Conservation (phyloP, 2,329 filamentous ascomycete genomes). For the Penicillium nordicum region DNA sequence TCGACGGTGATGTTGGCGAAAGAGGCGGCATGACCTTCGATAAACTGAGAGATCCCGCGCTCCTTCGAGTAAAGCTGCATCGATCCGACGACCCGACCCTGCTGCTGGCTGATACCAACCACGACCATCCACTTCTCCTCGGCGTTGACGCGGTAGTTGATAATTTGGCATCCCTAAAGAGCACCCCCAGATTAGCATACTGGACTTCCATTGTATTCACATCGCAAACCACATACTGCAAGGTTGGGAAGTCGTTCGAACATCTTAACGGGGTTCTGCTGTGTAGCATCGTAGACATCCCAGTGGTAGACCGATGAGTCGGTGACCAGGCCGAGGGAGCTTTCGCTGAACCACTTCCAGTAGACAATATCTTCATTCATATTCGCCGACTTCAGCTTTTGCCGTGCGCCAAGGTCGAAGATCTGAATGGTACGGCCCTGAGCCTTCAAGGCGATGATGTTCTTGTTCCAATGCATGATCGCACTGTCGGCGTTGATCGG, state of each 20-base stretch:
- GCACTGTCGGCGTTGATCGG: constrained; percentile 99
- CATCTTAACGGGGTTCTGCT: constrained; percentile 77
- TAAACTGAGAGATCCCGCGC: constrained; percentile 93
- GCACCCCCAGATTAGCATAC: constrained; percentile 1
- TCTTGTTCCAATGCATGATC: constrained; percentile 97
- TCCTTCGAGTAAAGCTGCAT: constrained; percentile 98
- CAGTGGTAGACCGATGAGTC: constrained; percentile 92
- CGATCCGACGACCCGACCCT: constrained; percentile 87
- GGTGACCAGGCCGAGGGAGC: constrained; percentile 82
- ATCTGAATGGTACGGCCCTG: constrained; percentile 94
- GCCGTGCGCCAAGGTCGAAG: constrained; percentile 89
- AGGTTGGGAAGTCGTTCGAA: constrained; percentile 94
- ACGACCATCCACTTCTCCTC: constrained; percentile 99
- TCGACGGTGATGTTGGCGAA: constrained; percentile 89
- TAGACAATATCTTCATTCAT: constrained; percentile 98
- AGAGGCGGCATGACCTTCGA: constrained; percentile 93
- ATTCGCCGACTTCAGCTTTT: constrained; percentile 92
- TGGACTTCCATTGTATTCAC: not conserved
- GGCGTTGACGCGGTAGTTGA: constrained; percentile 95
- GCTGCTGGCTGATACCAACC: constrained; percentile 90
- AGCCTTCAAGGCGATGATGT: constrained; percentile 95
- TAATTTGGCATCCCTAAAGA: constrained; percentile 86
- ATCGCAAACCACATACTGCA: constrained; percentile 55
- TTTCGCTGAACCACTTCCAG: constrained; percentile 98
- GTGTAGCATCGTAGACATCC: constrained; percentile 86